A percentile compares a stretch with the other conserved stretches of the same genome.
These are phyloP conservation scores for Themeda triandra DNA, from an alignment of 176 grass and related monocot species.

Conservation along the genomic window DNA sequence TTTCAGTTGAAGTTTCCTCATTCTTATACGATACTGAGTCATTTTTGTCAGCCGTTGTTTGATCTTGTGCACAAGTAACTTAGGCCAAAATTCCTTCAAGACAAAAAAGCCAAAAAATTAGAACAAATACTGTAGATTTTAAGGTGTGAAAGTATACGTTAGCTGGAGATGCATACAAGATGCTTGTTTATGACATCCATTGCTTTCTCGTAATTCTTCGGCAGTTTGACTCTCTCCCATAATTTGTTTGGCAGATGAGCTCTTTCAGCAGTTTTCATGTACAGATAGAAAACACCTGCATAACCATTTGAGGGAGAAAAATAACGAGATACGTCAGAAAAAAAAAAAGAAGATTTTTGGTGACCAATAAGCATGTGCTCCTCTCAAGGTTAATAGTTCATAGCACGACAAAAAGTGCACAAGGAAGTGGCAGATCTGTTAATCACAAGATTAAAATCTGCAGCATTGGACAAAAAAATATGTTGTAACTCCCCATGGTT, in stretches of 20 bases:
- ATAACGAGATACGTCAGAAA: neutral
- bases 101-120: neutral
- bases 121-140: too few relatives aligned
- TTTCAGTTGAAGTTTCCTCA: too few relatives aligned
- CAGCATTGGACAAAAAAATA: neutral
- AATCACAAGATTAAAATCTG: too few relatives aligned
- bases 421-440: neutral
- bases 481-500: too few relatives aligned
- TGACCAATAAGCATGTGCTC: neutral
- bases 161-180: conserved; percentile 21
- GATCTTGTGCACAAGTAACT: conserved; percentile 25
- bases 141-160: too few relatives aligned
- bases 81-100: conserved; percentile 86
- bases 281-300: too few relatives aligned
- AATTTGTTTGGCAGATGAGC: too few relatives aligned
- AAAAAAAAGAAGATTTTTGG: neutral
- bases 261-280: too few relatives aligned
- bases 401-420: neutral
- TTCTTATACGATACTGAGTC: too few relatives aligned
- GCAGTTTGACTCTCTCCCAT: neutral
- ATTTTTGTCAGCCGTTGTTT: too few relatives aligned
- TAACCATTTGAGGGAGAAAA: neutral
- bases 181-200: conserved; percentile 33
- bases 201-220: neutral
- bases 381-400: neutral